Conservation (phyloP, 2,329 filamentous ascomycete species). For the Cyphellophora europaea region DNA sequence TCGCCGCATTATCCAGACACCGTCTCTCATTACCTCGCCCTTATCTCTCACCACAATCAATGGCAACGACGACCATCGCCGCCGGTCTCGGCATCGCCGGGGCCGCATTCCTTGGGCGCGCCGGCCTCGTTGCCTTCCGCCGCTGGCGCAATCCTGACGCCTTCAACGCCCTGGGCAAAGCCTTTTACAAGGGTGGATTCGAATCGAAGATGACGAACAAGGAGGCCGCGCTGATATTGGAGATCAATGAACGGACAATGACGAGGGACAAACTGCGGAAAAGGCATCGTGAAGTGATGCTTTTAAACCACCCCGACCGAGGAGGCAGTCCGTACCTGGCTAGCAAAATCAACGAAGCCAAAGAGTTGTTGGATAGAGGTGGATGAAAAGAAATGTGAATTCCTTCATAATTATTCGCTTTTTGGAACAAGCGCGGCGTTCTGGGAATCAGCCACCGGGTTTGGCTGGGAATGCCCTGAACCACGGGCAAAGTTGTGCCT, state of each 20-base stretch:
- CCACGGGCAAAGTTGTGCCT: too few species aligned
- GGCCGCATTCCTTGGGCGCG: slow-evolving; percentile 78
- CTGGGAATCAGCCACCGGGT: too few species aligned
- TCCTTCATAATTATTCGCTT: too few species aligned
- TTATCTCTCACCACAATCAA: slow-evolving; percentile 19
- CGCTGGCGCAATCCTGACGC: slow-evolving; percentile 59
- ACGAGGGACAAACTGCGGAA: slow-evolving; percentile 82
- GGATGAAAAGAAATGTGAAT: slow-evolving; percentile 3
- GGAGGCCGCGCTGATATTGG: slow-evolving; percentile 83
- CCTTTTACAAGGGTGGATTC: slow-evolving; percentile 98
- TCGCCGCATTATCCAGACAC: too few species aligned
- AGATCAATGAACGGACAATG: slow-evolving; percentile 79
- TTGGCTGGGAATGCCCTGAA: too few species aligned
- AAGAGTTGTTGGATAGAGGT: slow-evolving; percentile 83
- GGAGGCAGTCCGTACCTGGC: slow-evolving; percentile 93
- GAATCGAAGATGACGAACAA: slow-evolving; percentile 87
- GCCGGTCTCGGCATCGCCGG: slow-evolving; percentile 37
- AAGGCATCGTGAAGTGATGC: slow-evolving; percentile 90
- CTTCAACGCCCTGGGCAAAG: slow-evolving; percentile 71
- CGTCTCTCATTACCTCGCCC: too few species aligned
- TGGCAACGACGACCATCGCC: slow-evolving; percentile 32
- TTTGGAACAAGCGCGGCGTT: too few species aligned
- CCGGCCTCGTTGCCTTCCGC: slow-evolving; percentile 80
- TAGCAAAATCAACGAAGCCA: slow-evolving; percentile 97
- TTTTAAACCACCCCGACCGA: slow-evolving; percentile 94